phyloP scores from a whole-genome alignment of 768 basidiomycete genomes.

The Leccinum olivaceopallidum region DNA sequence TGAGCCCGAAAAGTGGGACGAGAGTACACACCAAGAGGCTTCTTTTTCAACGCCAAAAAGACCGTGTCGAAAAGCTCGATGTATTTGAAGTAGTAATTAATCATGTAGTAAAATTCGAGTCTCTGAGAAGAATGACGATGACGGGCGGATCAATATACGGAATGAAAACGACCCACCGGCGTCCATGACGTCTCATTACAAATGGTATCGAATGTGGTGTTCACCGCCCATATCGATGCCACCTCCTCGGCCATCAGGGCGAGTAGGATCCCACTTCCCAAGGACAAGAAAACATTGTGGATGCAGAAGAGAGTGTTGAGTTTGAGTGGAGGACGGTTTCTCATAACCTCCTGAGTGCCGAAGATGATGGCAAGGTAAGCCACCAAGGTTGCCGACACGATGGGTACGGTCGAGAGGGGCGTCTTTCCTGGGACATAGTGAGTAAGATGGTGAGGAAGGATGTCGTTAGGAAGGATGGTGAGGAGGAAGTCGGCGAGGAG shows the following conservation, averaged over 20 bases:
- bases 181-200: conserved; percentile 85
- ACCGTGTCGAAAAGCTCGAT: conserved; percentile 95
- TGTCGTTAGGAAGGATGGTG: conserved; percentile 52
- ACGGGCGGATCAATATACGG: conserved; percentile 1
- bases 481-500: conserved; percentile 74
- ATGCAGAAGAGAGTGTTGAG: conserved; percentile 83
- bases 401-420: conserved; percentile 59
- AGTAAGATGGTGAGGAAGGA: conserved; percentile 34
- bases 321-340: conserved; percentile 66
- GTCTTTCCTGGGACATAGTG: conserved; percentile 57
- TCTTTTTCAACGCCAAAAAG: conserved; percentile 98
- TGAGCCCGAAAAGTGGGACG: neutral
- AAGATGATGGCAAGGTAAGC: conserved; percentile 91
- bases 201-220: conserved; percentile 74
- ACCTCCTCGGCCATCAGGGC: conserved; percentile 93
- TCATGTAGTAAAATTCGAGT: conserved; percentile 95
- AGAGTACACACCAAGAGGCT: conserved; percentile 75
- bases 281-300: conserved; percentile 88
- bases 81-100: conserved; percentile 99
- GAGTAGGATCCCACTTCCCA: conserved; percentile 82
- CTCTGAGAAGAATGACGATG: conserved; percentile 45
- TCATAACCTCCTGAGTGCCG: conserved; percentile 82
- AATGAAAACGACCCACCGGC: conserved; percentile 53
- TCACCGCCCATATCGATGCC: conserved; percentile 69
- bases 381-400: conserved; percentile 67